phyloP scores from a whole-genome alignment of 2,329 filamentous ascomycete species.

The Neonectria magnoliae region DNA sequence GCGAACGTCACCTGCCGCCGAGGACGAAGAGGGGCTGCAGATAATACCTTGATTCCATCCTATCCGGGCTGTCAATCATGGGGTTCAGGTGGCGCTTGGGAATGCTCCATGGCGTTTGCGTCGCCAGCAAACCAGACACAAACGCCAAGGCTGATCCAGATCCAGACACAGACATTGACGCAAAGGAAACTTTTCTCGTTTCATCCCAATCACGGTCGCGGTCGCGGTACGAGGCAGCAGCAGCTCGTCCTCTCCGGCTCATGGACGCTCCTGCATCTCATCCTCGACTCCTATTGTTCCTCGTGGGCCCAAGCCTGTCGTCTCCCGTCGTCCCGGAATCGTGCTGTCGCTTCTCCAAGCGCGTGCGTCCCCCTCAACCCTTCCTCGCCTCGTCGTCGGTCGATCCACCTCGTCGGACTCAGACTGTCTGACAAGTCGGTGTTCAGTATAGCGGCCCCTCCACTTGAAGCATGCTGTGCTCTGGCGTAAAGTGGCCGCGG shows the following conservation, averaged over 20 bases:
- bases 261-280: constrained; percentile 35
- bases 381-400: neutral
- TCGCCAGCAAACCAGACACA: neutral
- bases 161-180: constrained; percentile 10
- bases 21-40: neutral
- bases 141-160: constrained; percentile 9
- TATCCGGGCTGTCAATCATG: neutral
- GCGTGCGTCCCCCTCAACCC: constrained; percentile 6
- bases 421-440: constrained; percentile 13
- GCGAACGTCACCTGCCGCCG: constrained; percentile 1
- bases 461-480: constrained; percentile 1
- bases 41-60: neutral
- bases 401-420: constrained; percentile 10
- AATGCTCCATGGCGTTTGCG: constrained; percentile 1
- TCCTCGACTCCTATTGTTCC: constrained; percentile 31
- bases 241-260: neutral
- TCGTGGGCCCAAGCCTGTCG: constrained; percentile 18
- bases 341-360: constrained; percentile 13
- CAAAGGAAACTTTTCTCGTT: constrained; percentile 8
- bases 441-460: constrained; percentile 4
- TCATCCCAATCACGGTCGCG: constrained; percentile 6
- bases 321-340: constrained; percentile 23
- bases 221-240: neutral
- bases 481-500: constrained; percentile 9
- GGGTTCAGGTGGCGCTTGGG: neutral